Conservation (phyloP, 352 stramenopile genomes). For the Phytophthora pisi region DNA sequence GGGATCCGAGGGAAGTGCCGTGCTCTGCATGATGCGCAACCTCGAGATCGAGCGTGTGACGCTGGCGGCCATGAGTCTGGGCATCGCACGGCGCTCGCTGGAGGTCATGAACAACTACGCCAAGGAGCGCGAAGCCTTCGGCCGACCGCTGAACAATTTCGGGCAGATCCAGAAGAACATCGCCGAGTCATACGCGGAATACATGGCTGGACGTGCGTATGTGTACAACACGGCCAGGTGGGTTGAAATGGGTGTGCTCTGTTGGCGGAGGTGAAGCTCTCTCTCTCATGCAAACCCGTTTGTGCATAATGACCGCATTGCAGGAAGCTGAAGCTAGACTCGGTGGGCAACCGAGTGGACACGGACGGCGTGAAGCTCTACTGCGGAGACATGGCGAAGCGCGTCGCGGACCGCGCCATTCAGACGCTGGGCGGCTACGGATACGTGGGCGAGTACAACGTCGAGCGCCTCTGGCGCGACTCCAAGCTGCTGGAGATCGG, state of each 20-base stretch:
- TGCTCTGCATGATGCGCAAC: conserved; percentile 96
- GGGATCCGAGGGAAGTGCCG: conserved; percentile 69
- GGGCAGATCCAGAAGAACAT: conserved; percentile 97
- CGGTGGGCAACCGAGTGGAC: conserved; percentile 96
- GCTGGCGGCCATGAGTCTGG: conserved; percentile 96
- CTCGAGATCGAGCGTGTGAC: conserved; percentile 99
- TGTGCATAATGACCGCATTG: conserved; percentile 2
- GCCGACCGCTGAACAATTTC: conserved; percentile 90
- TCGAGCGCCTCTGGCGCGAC: conserved; percentile 98
- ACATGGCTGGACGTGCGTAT: conserved; percentile 96
- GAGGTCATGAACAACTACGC: conserved; percentile 97
- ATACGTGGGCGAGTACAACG: conserved; percentile 99
- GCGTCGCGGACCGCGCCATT: conserved; percentile 97
- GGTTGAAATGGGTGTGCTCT: conserved; percentile 6
- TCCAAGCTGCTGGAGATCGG: conserved; percentile 99
- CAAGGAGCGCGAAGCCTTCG: conserved; percentile 96
- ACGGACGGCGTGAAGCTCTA: conserved; percentile 99
- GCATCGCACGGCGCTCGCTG: conserved; percentile 96
- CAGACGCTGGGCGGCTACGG: conserved; percentile 98
- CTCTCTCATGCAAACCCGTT: background rate
- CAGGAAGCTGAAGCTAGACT: conserved; percentile 94
- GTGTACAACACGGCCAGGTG: conserved; percentile 95
- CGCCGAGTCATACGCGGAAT: conserved; percentile 98
- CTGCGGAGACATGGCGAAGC: conserved; percentile 97
- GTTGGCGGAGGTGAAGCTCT: background rate